Conservation (phyloP, 106 monocot genomes). For the Xerophyta viscosa region DNA sequence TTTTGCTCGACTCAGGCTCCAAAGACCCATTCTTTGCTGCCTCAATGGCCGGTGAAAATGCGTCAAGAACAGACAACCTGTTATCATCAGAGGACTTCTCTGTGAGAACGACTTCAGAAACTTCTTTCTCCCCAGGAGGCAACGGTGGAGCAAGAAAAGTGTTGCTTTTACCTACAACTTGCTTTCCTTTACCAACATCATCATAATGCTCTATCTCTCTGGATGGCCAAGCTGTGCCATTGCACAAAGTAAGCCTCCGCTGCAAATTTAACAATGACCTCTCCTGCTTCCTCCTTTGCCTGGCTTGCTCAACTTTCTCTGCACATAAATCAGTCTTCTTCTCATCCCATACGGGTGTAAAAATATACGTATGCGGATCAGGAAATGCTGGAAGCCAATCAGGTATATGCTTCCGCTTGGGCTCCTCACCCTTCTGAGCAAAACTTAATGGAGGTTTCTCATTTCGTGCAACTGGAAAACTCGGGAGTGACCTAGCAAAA, state of each 20-base stretch:
- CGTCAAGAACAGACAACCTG: constrained; percentile 51
- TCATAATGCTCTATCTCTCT: constrained; percentile 7
- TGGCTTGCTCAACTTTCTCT: constrained; percentile 59
- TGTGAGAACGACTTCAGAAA: constrained; percentile 27
- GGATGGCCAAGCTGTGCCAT: constrained; percentile 13
- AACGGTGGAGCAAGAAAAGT: constrained; percentile 25
- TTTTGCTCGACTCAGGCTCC: constrained; percentile 11
- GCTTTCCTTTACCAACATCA: constrained; percentile 39
- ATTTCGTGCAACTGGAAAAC: constrained; percentile 45
- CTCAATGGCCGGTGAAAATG: constrained; percentile 66
- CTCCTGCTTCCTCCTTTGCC: constrained; percentile 78
- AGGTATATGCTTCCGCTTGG: constrained; percentile 59
- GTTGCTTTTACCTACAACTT: constrained; percentile 13
- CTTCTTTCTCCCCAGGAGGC: constrained; percentile 48
- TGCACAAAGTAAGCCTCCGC: constrained; percentile 30
- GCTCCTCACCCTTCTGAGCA: constrained; percentile 30
- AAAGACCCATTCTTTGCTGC: constrained; percentile 37
- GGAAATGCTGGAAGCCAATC: constrained; percentile 88
- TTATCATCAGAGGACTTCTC: constrained; percentile 16
- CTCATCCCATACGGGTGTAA: constrained; percentile 73
- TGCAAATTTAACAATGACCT: constrained; percentile 76
- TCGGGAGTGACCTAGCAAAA: constrained; percentile 52
- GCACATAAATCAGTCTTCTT: constrained; percentile 19
- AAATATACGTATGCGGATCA: constrained; percentile 72
- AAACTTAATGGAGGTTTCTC: constrained; percentile 22